Base-by-base conservation (phyloP, 2,329 filamentous ascomycete species). In the Harringtonia aguacate region DNA sequence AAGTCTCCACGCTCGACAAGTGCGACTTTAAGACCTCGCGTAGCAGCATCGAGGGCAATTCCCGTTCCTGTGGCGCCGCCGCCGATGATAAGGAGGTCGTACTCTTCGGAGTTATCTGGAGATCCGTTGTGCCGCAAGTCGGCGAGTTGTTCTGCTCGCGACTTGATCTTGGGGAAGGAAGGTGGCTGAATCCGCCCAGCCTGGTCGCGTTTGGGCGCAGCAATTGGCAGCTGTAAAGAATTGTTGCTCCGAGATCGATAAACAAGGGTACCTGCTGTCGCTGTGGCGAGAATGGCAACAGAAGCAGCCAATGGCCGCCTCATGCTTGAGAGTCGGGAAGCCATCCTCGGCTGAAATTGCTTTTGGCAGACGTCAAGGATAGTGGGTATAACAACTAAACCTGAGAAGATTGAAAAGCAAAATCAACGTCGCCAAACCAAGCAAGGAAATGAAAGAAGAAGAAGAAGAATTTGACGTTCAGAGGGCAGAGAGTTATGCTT, bases 1-100 rank as follows among this genome's bases (percentile, higher is more conserved):
- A 89, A 90, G 64, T 90, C 85, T 60, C 89, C 86, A 49, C 84
- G 73, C 65, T 90, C 85, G 20, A 90, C 83, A 41, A 89, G 65
- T 14, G 86, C 85, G 47, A 90, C 85, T 62, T 81, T 86, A 55
- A 90, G 66, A 2, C 85, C 85, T 53, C 85, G 74, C 4, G 85
- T 89, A 22, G 79, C 82, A 33, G 85, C 85, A 62, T 90, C 85
- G 39, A 90, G 73, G 12, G 85, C 85, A 54, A 90, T 86, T 24
- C 85, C 85, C 4, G 84, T 73, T 18, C 85, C 85, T 2, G 85
- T 90, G 13, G 85, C 85, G 51, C 85, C 85, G 50, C 78, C 85
- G 46, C 85, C 85, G 55, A 90, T 86, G 53, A 90, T 70, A 51
- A 90, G 68, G 34, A 90, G 67, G 58, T 90, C 86, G 56, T 89